These are phyloP conservation scores for Erysimum cheiri DNA, from an alignment of 441 rosid genomes.

Conservation along the genomic window DNA sequence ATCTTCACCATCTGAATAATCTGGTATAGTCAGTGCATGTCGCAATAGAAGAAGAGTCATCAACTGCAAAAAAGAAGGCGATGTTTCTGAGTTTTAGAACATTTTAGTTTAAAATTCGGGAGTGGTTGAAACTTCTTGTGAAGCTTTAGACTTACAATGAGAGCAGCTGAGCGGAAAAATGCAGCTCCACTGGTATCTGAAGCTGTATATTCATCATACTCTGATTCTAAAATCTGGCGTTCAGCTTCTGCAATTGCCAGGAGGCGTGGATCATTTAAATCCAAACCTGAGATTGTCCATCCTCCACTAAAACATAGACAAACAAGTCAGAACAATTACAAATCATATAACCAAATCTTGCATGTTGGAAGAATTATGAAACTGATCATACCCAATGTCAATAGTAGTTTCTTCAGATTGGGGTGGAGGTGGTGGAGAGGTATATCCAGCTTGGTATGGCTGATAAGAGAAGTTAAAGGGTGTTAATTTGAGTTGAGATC, in stretches of 20 bases:
- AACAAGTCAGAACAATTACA: conserved; percentile 28
- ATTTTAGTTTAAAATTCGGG: not conserved
- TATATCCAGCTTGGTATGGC: conserved; percentile 81
- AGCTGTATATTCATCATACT: conserved; percentile 82
- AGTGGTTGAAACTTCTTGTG: not conserved
- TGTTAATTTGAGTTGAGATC: conserved; percentile 12
- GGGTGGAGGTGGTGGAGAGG: conserved; percentile 69
- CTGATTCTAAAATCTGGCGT: conserved; percentile 81
- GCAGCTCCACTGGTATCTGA: conserved; percentile 92
- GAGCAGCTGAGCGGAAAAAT: conserved; percentile 92
- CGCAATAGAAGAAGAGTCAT: conserved; percentile 89
- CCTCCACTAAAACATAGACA: conserved; percentile 65
- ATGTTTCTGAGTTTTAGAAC: not conserved
- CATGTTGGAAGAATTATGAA: not conserved
- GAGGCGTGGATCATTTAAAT: conserved; percentile 84
- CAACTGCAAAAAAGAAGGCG: conserved; percentile 51
- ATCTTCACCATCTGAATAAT: conserved; percentile 67
- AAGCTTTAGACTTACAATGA: conserved; percentile 60
- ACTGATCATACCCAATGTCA: conserved; percentile 74
- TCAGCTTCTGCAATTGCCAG: conserved; percentile 96
- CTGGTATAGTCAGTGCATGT: conserved; percentile 72
- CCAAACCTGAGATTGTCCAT: conserved; percentile 94
- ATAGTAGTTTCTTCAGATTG: conserved; percentile 70
- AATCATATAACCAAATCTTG: not conserved
- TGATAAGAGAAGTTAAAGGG: conserved; percentile 43